Evolutionary conservation across 768 basidiomycete genomes (phyloP).

Genomic region (Kwoniella sp.): DNA sequence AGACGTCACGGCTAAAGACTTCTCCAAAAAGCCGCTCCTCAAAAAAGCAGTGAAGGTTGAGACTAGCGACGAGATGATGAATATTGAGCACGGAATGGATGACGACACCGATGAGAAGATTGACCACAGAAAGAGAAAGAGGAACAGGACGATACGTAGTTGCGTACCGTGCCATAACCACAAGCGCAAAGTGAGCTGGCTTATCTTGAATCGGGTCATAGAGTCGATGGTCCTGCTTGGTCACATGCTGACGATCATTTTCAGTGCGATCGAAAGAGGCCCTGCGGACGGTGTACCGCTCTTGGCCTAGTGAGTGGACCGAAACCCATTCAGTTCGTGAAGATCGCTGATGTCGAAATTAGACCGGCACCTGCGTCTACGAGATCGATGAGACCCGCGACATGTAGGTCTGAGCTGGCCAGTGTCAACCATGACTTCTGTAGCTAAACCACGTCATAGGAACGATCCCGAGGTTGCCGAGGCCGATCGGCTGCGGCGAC

Average conservation of each 20-base stretch:
- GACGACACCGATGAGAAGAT: conserved; percentile 40
- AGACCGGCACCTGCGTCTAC: conserved; percentile 94
- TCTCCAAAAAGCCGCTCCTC: background rate
- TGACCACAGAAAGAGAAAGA: conserved; percentile 70
- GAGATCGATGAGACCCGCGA: conserved; percentile 72
- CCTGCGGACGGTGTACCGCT: conserved; percentile 87
- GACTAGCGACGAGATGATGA: conserved; percentile 6
- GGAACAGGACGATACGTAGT: conserved; percentile 89
- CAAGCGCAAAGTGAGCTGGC: conserved; percentile 76
- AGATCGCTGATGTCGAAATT: conserved; percentile 17
- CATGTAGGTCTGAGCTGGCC: conserved; percentile 28
- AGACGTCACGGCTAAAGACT: conserved; percentile 6
- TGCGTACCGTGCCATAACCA: conserved; percentile 83
- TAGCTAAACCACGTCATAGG: conserved; percentile 57
- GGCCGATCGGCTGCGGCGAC: conserved; percentile 76
- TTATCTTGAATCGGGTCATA: too few relatives aligned
- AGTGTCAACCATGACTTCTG: too few relatives aligned
- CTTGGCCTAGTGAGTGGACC: conserved; percentile 69
- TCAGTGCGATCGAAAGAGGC: conserved; percentile 88
- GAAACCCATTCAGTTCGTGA: conserved; percentile 7
- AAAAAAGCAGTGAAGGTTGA: conserved; percentile 9
- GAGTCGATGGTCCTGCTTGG: background rate
- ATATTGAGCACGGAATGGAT: conserved; percentile 17
- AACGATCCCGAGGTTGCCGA: conserved; percentile 88
- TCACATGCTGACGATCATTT: conserved; percentile 10